Percentiles rank a stretch among this genome's conserved stretches.
phyloP scores from a whole-genome alignment of 192 early-diverging fungal species.

The Coemansia brasiliensis region DNA sequence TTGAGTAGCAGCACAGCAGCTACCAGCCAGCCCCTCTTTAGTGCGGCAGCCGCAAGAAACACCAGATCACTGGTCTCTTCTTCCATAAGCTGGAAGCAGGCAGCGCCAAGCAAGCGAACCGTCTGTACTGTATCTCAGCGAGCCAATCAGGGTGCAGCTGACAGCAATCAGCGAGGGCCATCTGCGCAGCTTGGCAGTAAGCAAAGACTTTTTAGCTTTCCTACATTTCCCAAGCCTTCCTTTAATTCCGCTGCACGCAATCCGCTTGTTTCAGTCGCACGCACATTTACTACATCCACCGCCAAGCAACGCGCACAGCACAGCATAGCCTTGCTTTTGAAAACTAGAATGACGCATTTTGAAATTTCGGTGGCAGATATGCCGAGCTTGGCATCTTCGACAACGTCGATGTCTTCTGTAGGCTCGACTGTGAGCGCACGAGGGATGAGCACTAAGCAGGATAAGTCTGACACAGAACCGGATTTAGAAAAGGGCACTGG shows the following conservation, averaged over 20 bases:
- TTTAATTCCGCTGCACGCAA: conserved; percentile 1
- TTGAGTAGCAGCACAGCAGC: background rate
- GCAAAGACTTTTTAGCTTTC: background rate
- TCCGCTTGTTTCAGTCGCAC: background rate
- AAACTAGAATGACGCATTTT: conserved; percentile 22
- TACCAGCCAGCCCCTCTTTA: background rate
- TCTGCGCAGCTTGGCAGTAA: background rate
- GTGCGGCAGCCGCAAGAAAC: background rate
- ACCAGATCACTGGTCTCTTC: background rate
- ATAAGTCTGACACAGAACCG: conserved; percentile 13
- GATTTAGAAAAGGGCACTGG: conserved; percentile 16
- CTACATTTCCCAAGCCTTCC: conserved; percentile 3
- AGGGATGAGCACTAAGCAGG: conserved; percentile 23
- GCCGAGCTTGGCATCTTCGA: conserved; percentile 22
- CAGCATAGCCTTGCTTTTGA: background rate
- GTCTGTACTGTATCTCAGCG: background rate
- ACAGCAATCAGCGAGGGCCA: conserved; percentile 5
- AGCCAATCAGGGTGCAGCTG: conserved; percentile 6
- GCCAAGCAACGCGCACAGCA: conserved; percentile 7
- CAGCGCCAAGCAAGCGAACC: background rate
- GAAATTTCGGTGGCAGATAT: conserved; percentile 33
- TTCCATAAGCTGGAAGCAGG: background rate
- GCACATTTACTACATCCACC: conserved; percentile 1
- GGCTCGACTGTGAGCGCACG: conserved; percentile 38
- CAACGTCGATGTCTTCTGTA: conserved; percentile 30